phyloP scores from a whole-genome alignment of 805 yeast genomes.

The Vanderwaltozyma yarrowii region DNA sequence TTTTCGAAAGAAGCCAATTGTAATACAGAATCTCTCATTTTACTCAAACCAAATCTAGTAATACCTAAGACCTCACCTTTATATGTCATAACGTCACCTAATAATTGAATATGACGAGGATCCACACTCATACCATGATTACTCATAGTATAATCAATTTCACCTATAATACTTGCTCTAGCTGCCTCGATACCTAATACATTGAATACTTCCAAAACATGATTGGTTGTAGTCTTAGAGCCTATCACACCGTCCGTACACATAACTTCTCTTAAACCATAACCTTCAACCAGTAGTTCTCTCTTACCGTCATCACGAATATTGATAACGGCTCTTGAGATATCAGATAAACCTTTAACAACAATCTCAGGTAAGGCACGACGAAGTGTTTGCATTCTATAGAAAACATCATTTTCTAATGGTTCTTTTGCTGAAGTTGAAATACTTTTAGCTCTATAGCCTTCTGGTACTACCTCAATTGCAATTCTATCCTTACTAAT shows the following conservation, averaged over 20 bases:
- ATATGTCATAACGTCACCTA: slow-evolving; percentile 98
- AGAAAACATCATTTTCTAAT: slow-evolving; percentile 49
- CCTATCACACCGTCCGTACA: slow-evolving; percentile 95
- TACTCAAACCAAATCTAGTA: slow-evolving; percentile 94
- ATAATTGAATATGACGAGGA: slow-evolving; percentile 95
- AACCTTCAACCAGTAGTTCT: slow-evolving; percentile 94
- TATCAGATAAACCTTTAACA: slow-evolving; percentile 86
- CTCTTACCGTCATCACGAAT: slow-evolving; percentile 77
- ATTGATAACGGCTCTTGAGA: slow-evolving; percentile 92
- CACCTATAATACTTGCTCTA: slow-evolving; percentile 81
- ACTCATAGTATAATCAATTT: slow-evolving; percentile 95
- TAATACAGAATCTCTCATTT: slow-evolving; percentile 96
- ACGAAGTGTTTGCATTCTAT: slow-evolving; percentile 81
- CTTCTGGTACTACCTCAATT: slow-evolving; percentile 45
- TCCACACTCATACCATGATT: slow-evolving; percentile 99
- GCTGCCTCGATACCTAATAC: slow-evolving; percentile 99
- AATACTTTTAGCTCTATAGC: slow-evolving; percentile 32
- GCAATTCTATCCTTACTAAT: slow-evolving; percentile 56
- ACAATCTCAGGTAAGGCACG: slow-evolving; percentile 79
- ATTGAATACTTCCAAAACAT: slow-evolving; percentile 76
- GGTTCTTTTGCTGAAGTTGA: slow-evolving; percentile 34
- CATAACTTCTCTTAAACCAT: slow-evolving; percentile 94
- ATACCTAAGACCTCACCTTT: slow-evolving; percentile 98
- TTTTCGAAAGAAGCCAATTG: slow-evolving; percentile 97
- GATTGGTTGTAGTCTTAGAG: slow-evolving; percentile 78